phyloP scores from a whole-genome alignment of 2,329 filamentous ascomycete species.

The Beauveria asiatica region DNA sequence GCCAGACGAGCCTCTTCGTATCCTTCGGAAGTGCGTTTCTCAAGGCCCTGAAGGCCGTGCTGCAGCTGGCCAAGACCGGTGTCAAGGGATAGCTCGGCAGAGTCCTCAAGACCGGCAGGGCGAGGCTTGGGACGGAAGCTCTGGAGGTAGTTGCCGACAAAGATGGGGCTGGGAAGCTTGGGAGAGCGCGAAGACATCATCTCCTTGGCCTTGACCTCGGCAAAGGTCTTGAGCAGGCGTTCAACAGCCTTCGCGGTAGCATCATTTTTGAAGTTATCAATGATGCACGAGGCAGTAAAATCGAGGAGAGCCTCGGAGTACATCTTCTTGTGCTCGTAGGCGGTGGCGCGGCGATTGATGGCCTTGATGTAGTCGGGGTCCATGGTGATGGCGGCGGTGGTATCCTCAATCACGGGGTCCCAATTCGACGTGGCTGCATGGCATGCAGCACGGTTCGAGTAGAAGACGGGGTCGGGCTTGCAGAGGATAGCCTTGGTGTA shows the following conservation, averaged over 20 bases:
- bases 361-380: conserved; percentile 97
- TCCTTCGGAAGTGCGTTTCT: conserved; percentile 79
- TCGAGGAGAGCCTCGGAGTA: conserved; percentile 93
- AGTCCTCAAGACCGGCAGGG: conserved; percentile 74
- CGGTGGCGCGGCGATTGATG: conserved; percentile 89
- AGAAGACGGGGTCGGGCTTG: conserved; percentile 96
- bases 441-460: conserved; percentile 96
- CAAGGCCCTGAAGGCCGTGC: conserved; percentile 71
- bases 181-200: conserved; percentile 79
- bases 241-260: conserved; percentile 83
- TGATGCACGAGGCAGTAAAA: conserved; percentile 98
- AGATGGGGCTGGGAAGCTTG: conserved; percentile 89
- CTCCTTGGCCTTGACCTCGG: conserved; percentile 84
- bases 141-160: conserved; percentile 97
- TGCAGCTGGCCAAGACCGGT: conserved; percentile 81
- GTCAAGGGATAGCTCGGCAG: conserved; percentile 65
- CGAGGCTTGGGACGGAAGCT: conserved; percentile 83
- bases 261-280: conserved; percentile 93
- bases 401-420: conserved; percentile 95
- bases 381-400: conserved; percentile 85
- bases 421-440: conserved; percentile 89
- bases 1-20: conserved; percentile 82
- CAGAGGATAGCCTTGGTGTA: conserved; percentile 95
- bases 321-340: conserved; percentile 86
- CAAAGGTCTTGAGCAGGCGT: conserved; percentile 90